Base-by-base conservation (phyloP, 2,329 filamentous ascomycete genomes). In the Lachnellula arida region DNA sequence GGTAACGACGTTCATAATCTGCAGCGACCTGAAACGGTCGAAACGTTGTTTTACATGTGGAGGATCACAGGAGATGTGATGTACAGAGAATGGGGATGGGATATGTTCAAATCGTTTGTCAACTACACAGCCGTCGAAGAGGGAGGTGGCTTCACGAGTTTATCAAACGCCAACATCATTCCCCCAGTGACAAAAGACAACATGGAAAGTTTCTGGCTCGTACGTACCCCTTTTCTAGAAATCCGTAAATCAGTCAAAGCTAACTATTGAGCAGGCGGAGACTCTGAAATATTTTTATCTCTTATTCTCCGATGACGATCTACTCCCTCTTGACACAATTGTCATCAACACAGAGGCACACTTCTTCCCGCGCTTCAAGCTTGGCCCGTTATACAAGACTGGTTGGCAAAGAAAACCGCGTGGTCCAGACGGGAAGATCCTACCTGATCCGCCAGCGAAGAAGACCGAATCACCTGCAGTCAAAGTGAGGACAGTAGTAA, bases 121-220 rank as follows among this genome's bases (percentile, higher is more conserved):
- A 87, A 91, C 67, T 81, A 96, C 72, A 96, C 90, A 0, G 84
- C 88, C 6, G 87, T 96, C 2, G 79, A 83, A 44, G 87, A 92
- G 40, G 84, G 85, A 39, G 85, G 85, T 40, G 91, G 91, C 0
- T 97, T 95, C 69, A 91, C 89, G 1, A 92, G 88, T 62, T 77
- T 97, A 59, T 79, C 79, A 17, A 84, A 95, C 68, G 92, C 91
- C 25, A 85, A 87, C 62, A 73, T 74, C 5, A 73, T 94, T 9
- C 91, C 92, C 19, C 84, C 91, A 0, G 72, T 76, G 14, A 76
- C 78, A 46, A 80, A 84, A 58, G 93, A 99, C 73, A 97, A 97
- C 65, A 97, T 99, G 93, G 94, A 99, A 75, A 95, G 91, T 70
- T 97, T 97, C 75, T 99, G 94, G 94, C 82, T 99, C 78, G 88